A percentile compares a stretch with the other conserved stretches of the same genome.
phyloP scores from a whole-genome alignment of 2,329 filamentous ascomycete species.

The Stachybotrys chartarum region DNA sequence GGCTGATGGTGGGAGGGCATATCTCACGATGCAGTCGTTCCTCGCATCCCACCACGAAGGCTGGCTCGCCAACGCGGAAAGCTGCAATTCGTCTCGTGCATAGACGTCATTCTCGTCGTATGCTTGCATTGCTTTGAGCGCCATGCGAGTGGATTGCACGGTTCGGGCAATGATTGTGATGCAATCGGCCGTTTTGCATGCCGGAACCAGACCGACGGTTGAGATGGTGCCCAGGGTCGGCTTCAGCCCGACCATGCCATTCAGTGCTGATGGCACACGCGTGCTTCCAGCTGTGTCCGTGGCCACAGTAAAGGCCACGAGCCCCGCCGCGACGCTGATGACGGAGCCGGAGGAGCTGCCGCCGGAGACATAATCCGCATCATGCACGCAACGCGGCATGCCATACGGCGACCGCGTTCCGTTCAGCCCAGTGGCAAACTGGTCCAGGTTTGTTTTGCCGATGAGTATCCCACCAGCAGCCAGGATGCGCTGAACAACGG shows the following conservation, averaged over 20 bases:
- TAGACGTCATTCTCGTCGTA: conserved; percentile 1
- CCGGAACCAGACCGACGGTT: conserved; percentile 41
- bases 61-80: neutral
- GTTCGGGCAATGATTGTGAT: conserved; percentile 45
- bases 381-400: conserved; percentile 44
- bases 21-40: neutral
- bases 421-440: conserved; percentile 55
- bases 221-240: conserved; percentile 47
- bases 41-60: conserved; percentile 1
- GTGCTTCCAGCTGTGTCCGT: conserved; percentile 51
- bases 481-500: conserved; percentile 40
- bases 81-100: neutral
- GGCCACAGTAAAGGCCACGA: conserved; percentile 49
- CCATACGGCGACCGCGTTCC: conserved; percentile 55
- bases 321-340: conserved; percentile 44
- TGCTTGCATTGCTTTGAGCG: neutral
- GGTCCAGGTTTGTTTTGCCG: conserved; percentile 54
- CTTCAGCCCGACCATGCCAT: conserved; percentile 43
- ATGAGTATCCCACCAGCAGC: conserved; percentile 48
- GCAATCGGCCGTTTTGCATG: conserved; percentile 51
- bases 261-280: conserved; percentile 44
- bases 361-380: conserved; percentile 30
- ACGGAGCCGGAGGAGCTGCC: conserved; percentile 53
- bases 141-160: conserved; percentile 14
- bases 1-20: neutral